phyloP scores from a whole-genome alignment of 257 asterid genomes.

The Nicotiana otophora region DNA sequence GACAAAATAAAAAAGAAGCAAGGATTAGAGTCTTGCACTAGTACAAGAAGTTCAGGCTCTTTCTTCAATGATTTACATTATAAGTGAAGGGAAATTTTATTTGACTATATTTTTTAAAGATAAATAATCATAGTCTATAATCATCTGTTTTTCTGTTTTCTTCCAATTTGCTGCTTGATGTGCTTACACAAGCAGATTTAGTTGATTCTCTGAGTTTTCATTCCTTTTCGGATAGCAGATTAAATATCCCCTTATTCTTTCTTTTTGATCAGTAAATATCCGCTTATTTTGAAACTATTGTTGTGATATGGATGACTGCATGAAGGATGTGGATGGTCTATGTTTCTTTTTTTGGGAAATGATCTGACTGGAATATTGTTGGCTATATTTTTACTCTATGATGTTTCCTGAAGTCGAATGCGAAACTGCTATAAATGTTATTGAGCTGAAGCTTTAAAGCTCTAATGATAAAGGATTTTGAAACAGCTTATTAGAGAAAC shows the following conservation, averaged over 20 bases:
- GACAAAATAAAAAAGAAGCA: background rate
- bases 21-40: background rate
- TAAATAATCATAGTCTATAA: background rate
- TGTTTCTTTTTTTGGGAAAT: background rate
- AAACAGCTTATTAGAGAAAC: background rate
- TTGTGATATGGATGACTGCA: background rate
- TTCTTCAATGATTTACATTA: background rate
- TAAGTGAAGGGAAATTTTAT: background rate
- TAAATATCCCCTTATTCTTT: background rate
- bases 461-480: background rate
- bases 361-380: background rate
- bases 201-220: conserved; percentile 1
- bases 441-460: background rate
- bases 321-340: background rate
- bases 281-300: background rate
- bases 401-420: background rate
- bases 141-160: background rate
- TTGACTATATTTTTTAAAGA: no score
- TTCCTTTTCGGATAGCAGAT: background rate
- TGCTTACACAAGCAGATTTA: background rate
- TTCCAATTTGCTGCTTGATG: background rate
- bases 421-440: background rate
- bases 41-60: background rate
- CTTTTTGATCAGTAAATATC: background rate
- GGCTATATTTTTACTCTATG: background rate